Evolutionary conservation across 2,329 filamentous ascomycete genomes (phyloP), one percentile per base, ranked within the genome.

Genomic region (Aspergillus melleus): DNA sequence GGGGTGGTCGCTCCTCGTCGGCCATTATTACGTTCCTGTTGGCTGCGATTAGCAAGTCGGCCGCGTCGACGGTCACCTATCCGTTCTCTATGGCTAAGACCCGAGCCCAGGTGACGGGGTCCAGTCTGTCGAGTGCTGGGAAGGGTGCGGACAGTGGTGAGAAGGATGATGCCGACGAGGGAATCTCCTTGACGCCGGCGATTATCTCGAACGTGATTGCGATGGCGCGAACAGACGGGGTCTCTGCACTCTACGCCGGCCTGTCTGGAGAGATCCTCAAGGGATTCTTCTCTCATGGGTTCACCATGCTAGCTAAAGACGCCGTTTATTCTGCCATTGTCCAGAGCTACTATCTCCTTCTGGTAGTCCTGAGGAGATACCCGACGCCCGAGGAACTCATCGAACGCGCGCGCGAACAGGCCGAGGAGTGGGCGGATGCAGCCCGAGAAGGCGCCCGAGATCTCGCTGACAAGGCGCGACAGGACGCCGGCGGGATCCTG

Each of bases 281-380:
- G 69, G 90, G 90, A 0, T 96, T 96, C 77, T 88, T 96, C 68
- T 88, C 87, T 22, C 92, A 96, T 69, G 92, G 92, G 0, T 84
- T 92, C 54, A 94, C 92, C 1, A 96, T 96, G 90, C 79, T 94
- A 56, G 86, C 90, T 60, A 96, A 96, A 76, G 90, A 94, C 58
- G 78, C 85, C 5, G 84, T 95, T 9, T 90, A 96, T 72, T 81
- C 84, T 29, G 74, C 88, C 16, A 85, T 96, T 58, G 84, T 96
- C 60, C 85, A 86, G 63, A 68, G 88, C 4, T 96, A 94, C 76
- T 90, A 91, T 65, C 70, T 87, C 6, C 70, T 89, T 2, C 75
- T 90, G n/a, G 79, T 79, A 24, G 63, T 80, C 3, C 63, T 83
- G 29, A 74, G 74, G 54, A 76, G 69, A 20, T 80, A 79, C 60